These are phyloP conservation scores for Dryas alaskensis DNA, from an alignment of 306 rosid species.

Conservation along the genomic window DNA sequence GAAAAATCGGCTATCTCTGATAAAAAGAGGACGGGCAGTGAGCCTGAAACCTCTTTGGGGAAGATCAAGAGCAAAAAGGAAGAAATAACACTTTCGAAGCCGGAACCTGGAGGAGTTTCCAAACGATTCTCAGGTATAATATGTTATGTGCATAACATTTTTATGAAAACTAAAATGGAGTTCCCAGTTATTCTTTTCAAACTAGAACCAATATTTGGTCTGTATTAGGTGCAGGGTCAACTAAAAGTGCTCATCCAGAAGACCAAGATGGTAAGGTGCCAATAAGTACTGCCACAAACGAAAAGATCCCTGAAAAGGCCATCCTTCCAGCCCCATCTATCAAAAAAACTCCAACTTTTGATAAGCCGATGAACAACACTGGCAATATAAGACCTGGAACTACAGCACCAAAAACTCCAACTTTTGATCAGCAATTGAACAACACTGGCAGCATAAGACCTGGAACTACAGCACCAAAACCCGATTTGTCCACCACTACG, in stretches of 20 bases:
- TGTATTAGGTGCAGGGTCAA: conserved; percentile 42
- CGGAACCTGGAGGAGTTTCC: conserved; percentile 37
- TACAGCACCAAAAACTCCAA: conserved; percentile 29
- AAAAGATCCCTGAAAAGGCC: conserved; percentile 34
- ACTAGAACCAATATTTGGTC: not conserved
- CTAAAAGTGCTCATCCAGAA: conserved; percentile 25
- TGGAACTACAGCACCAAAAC: conserved; percentile 34
- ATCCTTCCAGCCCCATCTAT: conserved; percentile 31
- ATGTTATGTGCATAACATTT: not conserved
- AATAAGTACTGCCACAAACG: conserved; percentile 20
- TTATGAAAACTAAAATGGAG: not conserved
- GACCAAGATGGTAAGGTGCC: conserved; percentile 35
- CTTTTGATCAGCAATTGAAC: conserved; percentile 27
- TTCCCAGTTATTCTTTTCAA: not conserved
- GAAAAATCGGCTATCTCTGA: conserved; percentile 28
- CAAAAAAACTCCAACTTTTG: conserved; percentile 31
- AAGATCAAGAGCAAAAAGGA: conserved; percentile 40
- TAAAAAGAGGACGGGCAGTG: conserved; percentile 16
- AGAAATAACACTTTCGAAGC: conserved; percentile 29
- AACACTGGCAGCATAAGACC: conserved; percentile 16
- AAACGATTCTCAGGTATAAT: conserved; percentile 51
- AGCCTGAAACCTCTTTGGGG: conserved; percentile 20
- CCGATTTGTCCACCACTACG: conserved; percentile 12
- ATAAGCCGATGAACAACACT: conserved; percentile 2
- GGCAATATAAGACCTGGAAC: conserved; percentile 23